Conservation (phyloP, 2,329 filamentous ascomycete species). For the Aspergillus novofumigatus region DNA sequence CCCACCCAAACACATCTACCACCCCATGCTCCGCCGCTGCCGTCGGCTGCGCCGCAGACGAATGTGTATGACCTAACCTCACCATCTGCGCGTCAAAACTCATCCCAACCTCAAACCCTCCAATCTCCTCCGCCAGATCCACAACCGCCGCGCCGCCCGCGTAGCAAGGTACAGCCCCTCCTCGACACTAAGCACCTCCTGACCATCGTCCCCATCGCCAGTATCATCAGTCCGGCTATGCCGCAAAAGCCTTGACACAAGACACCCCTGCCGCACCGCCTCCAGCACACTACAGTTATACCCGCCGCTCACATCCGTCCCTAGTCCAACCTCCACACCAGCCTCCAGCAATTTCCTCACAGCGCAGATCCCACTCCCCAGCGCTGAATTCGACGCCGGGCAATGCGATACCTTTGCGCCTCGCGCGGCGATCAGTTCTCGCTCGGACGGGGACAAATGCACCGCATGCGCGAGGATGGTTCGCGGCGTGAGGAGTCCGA, state of each 20-base stretch:
- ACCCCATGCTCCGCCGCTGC: slow-evolving; percentile 46
- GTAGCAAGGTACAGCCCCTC: slow-evolving; percentile 86
- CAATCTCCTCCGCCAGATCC: slow-evolving; percentile 66
- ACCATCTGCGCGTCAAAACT: slow-evolving; percentile 89
- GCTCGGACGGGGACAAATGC: slow-evolving; percentile 67
- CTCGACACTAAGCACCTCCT: slow-evolving; percentile 70
- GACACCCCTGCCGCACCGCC: slow-evolving; percentile 72
- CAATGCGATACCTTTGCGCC: slow-evolving; percentile 74
- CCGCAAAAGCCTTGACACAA: slow-evolving; percentile 65
- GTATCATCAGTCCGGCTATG: no score
- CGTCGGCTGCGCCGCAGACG: no score
- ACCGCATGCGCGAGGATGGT: slow-evolving; percentile 86
- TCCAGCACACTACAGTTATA: slow-evolving; percentile 79
- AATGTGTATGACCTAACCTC: slow-evolving; percentile 42
- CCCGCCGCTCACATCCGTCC: slow-evolving; percentile 87
- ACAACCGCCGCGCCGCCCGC: slow-evolving; percentile 78
- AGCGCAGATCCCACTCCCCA: slow-evolving; percentile 73
- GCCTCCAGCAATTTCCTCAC: slow-evolving; percentile 70
- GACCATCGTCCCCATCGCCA: slow-evolving; percentile 28
- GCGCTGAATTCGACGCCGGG: slow-evolving; percentile 76
- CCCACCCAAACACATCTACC: slow-evolving; percentile 88
- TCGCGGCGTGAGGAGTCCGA: slow-evolving; percentile 62
- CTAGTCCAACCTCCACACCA: slow-evolving; percentile 76
- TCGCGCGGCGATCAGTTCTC: slow-evolving; percentile 56
- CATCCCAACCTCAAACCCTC: slow-evolving; percentile 80